These are phyloP conservation scores for Panus rudis DNA, from an alignment of 768 basidiomycete species.

Conservation along the genomic window DNA sequence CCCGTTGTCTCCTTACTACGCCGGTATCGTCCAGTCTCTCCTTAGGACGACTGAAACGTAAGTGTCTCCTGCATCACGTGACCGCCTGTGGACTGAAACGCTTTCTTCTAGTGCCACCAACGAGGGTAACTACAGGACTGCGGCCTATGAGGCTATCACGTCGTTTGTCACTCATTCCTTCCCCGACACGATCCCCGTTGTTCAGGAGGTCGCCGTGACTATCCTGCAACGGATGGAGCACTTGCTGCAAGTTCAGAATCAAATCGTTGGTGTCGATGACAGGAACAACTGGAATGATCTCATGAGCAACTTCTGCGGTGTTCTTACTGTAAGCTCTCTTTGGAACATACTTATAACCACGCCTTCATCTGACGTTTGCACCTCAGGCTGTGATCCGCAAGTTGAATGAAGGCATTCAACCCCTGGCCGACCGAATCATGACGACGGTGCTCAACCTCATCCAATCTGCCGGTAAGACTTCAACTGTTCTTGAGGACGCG, in stretches of 20 bases:
- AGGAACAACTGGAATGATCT: slow-evolving; percentile 99
- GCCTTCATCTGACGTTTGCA: neutral
- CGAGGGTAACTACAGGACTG: slow-evolving; percentile 88
- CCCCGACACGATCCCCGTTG: slow-evolving; percentile 68
- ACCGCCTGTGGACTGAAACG: neutral
- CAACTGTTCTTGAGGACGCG: slow-evolving; percentile 92
- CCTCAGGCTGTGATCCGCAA: slow-evolving; percentile 77
- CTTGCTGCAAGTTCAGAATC: slow-evolving; percentile 79
- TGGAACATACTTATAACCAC: neutral
- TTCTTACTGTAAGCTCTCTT: slow-evolving; percentile 61
- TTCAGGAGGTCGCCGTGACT: slow-evolving; percentile 75
- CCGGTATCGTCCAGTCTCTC: slow-evolving; percentile 78
- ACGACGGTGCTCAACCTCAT: slow-evolving; percentile 82
- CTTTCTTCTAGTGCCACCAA: slow-evolving; percentile 53
- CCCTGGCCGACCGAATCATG: slow-evolving; percentile 93
- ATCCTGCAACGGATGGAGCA: slow-evolving; percentile 90
- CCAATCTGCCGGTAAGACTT: slow-evolving; percentile 82
- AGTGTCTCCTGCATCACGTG: slow-evolving; percentile 16
- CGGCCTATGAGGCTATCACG: slow-evolving; percentile 93
- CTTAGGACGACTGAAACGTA: slow-evolving; percentile 85
- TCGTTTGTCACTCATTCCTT: slow-evolving; percentile 80
- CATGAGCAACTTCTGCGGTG: slow-evolving; percentile 90
- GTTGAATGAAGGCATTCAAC: slow-evolving; percentile 74
- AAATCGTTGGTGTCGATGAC: slow-evolving; percentile 92
- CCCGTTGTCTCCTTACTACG: slow-evolving; percentile 83